Evolutionary conservation across 345 rosid genomes (phyloP).

Genomic region (Populus deltoides): DNA sequence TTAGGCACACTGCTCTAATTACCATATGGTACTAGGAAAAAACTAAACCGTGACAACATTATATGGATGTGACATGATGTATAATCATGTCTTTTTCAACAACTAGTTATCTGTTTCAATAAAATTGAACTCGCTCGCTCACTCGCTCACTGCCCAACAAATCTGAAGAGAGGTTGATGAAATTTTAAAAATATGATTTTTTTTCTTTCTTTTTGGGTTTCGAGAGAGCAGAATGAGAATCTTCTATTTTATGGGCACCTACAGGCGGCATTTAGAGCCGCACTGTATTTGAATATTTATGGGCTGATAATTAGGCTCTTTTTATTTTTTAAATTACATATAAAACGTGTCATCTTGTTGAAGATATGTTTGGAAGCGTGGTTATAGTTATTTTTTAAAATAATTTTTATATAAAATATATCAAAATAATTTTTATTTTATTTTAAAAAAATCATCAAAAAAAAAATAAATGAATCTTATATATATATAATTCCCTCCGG

Average conservation of each 20-base stretch:
- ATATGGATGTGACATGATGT: not conserved
- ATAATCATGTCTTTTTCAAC: conserved; percentile 8
- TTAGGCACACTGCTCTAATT: too few species aligned
- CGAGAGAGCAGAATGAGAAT: conserved; percentile 13
- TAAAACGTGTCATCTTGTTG: not conserved
- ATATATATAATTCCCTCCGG: not conserved
- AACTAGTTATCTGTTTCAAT: not conserved
- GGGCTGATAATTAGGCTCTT: not conserved
- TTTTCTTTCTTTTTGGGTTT: not conserved
- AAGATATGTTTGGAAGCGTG: too few species aligned
- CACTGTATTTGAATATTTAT: not conserved
- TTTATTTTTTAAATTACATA: not conserved
- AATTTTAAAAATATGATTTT: not conserved
- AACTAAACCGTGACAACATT: not conserved
- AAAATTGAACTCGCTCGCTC: not conserved
- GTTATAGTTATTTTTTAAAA: too few species aligned
- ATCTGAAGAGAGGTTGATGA: not conserved
- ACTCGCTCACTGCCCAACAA: not conserved
- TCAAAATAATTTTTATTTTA: too few species aligned
- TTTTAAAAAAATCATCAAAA: too few species aligned
- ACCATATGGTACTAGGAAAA: not conserved
- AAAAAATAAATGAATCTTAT: not conserved
- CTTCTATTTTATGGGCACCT: conserved; percentile 2
- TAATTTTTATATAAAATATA: too few species aligned
- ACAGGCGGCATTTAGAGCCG: conserved; percentile 1